A percentile compares a stretch with the other conserved stretches of the same genome.
These are phyloP conservation scores for Talaromyces ruber DNA, from an alignment of 495 filamentous ascomycete species.

Conservation along the genomic window DNA sequence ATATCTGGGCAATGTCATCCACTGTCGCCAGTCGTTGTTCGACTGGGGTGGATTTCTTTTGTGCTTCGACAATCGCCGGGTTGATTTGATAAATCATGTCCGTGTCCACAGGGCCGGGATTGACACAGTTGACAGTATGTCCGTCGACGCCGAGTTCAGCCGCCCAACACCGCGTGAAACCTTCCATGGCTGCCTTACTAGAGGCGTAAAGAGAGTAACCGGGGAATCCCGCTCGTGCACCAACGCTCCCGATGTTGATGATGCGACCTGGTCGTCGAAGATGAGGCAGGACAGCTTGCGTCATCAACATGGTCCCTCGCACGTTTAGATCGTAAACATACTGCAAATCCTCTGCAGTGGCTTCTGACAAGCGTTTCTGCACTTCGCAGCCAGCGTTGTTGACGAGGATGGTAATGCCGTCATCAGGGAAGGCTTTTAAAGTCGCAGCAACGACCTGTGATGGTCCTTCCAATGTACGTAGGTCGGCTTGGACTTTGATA, in stretches of 20 bases:
- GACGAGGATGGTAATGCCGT: conserved; percentile 16
- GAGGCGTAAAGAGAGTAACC: conserved; percentile 28
- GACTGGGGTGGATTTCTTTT: conserved; percentile 30
- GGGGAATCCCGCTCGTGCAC: conserved; percentile 27
- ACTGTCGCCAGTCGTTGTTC: conserved; percentile 41
- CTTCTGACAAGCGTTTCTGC: conserved; percentile 16
- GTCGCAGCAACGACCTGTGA: conserved; percentile 19
- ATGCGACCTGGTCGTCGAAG: conserved; percentile 38
- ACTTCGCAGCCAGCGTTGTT: conserved; percentile 14
- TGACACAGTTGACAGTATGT: conserved; percentile 35
- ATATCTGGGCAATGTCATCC: conserved; percentile 50
- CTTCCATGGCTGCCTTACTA: conserved; percentile 40
- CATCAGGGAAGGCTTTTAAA: conserved; percentile 15
- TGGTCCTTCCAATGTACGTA: conserved; percentile 22
- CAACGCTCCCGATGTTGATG: conserved; percentile 47
- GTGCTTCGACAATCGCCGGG: conserved; percentile 21
- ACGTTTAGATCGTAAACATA: conserved; percentile 34
- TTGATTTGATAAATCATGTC: conserved; percentile 30
- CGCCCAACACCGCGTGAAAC: conserved; percentile 31
- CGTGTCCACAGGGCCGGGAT: conserved; percentile 31
- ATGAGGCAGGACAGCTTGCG: conserved; percentile 37
- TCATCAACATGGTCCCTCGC: conserved; percentile 27
- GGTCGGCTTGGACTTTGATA: conserved; percentile 26
- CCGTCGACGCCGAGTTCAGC: conserved; percentile 32
- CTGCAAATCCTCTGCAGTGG: conserved; percentile 24